Base-by-base conservation (phyloP, 2,329 filamentous ascomycete species). In the Xylariaceae sp. region DNA sequence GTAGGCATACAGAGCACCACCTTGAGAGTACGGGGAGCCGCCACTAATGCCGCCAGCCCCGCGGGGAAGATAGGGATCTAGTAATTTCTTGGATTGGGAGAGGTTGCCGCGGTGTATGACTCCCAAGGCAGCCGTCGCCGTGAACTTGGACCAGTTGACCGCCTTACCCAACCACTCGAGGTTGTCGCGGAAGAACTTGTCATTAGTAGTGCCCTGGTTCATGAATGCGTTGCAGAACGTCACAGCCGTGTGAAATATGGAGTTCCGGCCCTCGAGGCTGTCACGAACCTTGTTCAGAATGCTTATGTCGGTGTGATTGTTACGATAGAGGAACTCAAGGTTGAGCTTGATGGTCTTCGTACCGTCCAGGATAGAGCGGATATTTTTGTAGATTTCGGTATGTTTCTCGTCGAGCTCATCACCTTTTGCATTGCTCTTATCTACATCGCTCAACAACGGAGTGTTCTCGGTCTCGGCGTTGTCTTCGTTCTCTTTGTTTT, bases 71-170 rank as follows among this genome's bases (percentile, higher is more conserved):
- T 99, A 99, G 3, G 95, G 95, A 70, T 96, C 92, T 12, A 99
- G 83, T 2, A 99, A 84, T 78, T 96, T 96, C 70, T 92, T 87
- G 1, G 93, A 95, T 70, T 99, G 94, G 21, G 89, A 90, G 57
- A 99, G 82, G 74, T 99, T 99, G 53, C 95, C 95, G 41, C 92
- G 89, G 75, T 99, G 95, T 62, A 99, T 97, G 48, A 98, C 95
- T 74, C 95, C 95, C 5, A 99, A 81, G 6, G 95, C 95, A 54
- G 95, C 95, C 4, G 95, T 99, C 12, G 95, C 95, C 0, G 95
- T 97, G 74, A 99, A 99, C 74, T 99, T 99, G 60, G 93, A 97
- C 95, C 95, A 99, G 79, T 99, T 99, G 44, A 98, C 92, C 23
- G 95, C 95, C 80, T 98, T 99, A 59, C 94, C 93, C 3, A 99